Evolutionary conservation across 306 rosid genomes (phyloP), one percentile per base, ranked within the genome.

Genomic region (Corylus avellana): DNA sequence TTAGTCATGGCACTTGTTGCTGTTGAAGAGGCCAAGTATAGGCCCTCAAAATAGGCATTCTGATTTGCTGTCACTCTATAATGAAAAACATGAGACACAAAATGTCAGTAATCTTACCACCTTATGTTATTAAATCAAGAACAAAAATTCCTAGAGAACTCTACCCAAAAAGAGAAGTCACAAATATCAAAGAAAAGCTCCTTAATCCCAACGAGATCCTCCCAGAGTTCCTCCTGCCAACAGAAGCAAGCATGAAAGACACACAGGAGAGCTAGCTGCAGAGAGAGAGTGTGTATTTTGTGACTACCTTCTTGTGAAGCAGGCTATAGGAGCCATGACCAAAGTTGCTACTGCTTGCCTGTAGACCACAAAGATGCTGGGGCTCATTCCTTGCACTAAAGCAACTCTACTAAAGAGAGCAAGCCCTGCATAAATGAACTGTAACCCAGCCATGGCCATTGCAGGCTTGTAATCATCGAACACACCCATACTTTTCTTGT

Each of bases 301-400:
- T 5, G 25, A 67, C 78, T 49, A 84, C 90, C 81, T 68, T 64
- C 76, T 81, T 4, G 90, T 16, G 51, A 83, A 85, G 9, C 84
- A 83, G 20, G 81, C 84, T 5, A 91, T 68, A 42, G 96, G 89
- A 9, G 86, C 80, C 82, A 91, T 46, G 37, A 88, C 58, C 70
- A 91, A 80, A 69, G 96, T 88, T 78, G 92, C 94, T 78, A 89
- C 70, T 76, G 80, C 91, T 77, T 93, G 94, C 44, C 97, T 84
- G 59, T 93, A 91, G 3, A 75, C 88, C 29, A 91, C 91, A 55
- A 88, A 88, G 4, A 87, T 89, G 0, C 90, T 87, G 1, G 96
- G 83, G 77, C 88, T 91, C 94, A 84, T 84, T 37, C 97, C 96
- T 44, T 88, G 87, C 48, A 89, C 12, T 22, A 91, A 78, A 77